Base-by-base conservation (phyloP, 1,139 yeast genomes). In the Taphrina flavorubra region DNA sequence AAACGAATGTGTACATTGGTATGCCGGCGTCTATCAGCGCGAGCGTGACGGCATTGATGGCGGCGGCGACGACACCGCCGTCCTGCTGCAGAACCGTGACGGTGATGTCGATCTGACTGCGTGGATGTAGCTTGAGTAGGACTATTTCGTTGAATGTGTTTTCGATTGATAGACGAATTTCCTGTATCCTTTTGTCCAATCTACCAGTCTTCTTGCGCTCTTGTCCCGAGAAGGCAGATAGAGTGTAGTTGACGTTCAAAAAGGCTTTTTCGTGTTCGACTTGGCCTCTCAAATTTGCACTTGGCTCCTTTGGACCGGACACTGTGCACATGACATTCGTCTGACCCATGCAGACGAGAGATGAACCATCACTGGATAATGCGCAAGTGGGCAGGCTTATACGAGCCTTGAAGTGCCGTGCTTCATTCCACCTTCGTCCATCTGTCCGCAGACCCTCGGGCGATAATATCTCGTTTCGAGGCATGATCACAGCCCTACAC, bases 11-110 rank as follows among this genome's bases (percentile, higher is more conserved):
- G 75, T 89, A 89, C 90, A 94, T 88, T 18, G 97, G 90, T 57
- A 94, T 87, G 59, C 99, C 99, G 0, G 98, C 97, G 79, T 95
- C 98, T 59, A 94, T 86, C 64, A 94, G 81, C 0, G 97, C 98
- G 73, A 94, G 80, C 0, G 97, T 90, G 65, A 90, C 85, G n/a
- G 97, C 91, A 76, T 95, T 94, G 63, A 91, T 83, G 74, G 95
- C 85, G 0, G 90, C 84, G 0, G 97, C 86, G 73, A 94, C 79
- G 62, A 92, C 77, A 0, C 97, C 72, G 46, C 99, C 99, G 76
- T 95, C 99, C 74, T 91, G 91, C 10, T 94, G 87, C 70, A 94
- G 81, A 0, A 94, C 92, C 73, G 90, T 90, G 18, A 92, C 80
- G 68, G 85, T 85, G 14, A 92, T 83, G 67, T 85, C 86, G 47